Percentiles rank a stretch among this genome's conserved stretches.
Evolutionary conservation across 2,329 filamentous ascomycete genomes (phyloP).

Genomic region (Herpotrichia juniperi): DNA sequence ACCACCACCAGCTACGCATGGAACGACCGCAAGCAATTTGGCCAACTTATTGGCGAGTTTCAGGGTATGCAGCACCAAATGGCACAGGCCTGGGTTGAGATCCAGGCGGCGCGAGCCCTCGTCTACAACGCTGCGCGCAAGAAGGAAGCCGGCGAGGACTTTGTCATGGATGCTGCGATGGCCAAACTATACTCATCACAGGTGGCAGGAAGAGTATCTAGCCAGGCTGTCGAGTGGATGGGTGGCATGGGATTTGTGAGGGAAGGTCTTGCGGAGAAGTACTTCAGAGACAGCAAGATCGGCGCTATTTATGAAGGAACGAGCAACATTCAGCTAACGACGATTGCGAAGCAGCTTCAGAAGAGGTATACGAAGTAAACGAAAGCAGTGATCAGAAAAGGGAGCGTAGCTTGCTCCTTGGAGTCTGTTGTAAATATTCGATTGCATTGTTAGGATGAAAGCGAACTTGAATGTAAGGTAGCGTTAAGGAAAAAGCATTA

Average conservation of each 20-base stretch:
- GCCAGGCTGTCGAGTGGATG: slow-evolving; percentile 97
- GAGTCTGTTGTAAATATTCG: too few relatives aligned
- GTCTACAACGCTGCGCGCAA: slow-evolving; percentile 96
- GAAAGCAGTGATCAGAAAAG: neutral
- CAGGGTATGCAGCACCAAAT: slow-evolving; percentile 99
- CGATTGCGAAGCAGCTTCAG: slow-evolving; percentile 73
- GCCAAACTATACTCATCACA: slow-evolving; percentile 95
- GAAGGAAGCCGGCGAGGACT: slow-evolving; percentile 97
- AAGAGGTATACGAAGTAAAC: slow-evolving; percentile 67
- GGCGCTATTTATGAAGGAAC: slow-evolving; percentile 96
- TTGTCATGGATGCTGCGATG: slow-evolving; percentile 96
- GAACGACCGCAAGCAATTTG: slow-evolving; percentile 98
- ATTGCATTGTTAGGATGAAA: too few relatives aligned
- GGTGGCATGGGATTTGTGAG: slow-evolving; percentile 98
- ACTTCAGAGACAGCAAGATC: slow-evolving; percentile 97
- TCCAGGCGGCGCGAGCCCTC: slow-evolving; percentile 85
- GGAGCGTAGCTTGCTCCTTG: neutral
- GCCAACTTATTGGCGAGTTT: slow-evolving; percentile 91
- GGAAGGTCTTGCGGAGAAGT: slow-evolving; percentile 97
- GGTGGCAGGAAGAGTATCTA: slow-evolving; percentile 84
- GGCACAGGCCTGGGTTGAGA: slow-evolving; percentile 93
- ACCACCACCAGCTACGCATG: slow-evolving; percentile 74
- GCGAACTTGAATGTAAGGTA: too few relatives aligned
- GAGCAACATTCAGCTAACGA: slow-evolving; percentile 74
- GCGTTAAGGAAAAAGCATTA: too few relatives aligned